Evolutionary conservation across 345 rosid species (phyloP).

Genomic region (Heritiera littoralis): DNA sequence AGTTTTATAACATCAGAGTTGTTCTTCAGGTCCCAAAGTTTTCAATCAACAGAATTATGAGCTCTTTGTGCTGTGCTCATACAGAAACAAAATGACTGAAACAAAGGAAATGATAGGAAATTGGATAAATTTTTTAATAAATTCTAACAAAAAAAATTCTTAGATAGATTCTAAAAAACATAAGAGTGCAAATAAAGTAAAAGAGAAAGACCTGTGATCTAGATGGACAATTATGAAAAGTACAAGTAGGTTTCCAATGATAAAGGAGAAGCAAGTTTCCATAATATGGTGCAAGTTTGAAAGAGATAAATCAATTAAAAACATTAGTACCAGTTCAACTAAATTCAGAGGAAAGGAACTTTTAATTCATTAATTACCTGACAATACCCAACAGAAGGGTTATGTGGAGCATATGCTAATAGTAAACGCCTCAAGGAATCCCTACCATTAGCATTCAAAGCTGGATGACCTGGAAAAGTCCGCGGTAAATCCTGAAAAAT

Average conservation of each 20-base stretch:
- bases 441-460: constrained; percentile 83
- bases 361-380: constrained; percentile 56
- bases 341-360: background rate
- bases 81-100: background rate
- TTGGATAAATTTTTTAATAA: background rate
- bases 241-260: background rate
- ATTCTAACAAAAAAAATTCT: background rate
- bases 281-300: constrained; percentile 5
- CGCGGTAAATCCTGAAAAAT: constrained; percentile 83
- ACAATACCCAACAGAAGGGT: constrained; percentile 94
- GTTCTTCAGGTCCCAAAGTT: constrained; percentile 5
- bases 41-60: background rate
- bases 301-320: constrained; percentile 14
- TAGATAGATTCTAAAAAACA: background rate
- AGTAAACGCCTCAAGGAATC: constrained; percentile 88
- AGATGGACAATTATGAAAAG: background rate
- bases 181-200: background rate
- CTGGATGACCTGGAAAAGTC: constrained; percentile 97
- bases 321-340: constrained; percentile 4
- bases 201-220: background rate
- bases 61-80: background rate
- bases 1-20: background rate
- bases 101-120: background rate
- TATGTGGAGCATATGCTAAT: constrained; percentile 86
- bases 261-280: constrained; percentile 21